phyloP scores from a whole-genome alignment of 768 basidiomycete genomes.

The Lentinula sp. region DNA sequence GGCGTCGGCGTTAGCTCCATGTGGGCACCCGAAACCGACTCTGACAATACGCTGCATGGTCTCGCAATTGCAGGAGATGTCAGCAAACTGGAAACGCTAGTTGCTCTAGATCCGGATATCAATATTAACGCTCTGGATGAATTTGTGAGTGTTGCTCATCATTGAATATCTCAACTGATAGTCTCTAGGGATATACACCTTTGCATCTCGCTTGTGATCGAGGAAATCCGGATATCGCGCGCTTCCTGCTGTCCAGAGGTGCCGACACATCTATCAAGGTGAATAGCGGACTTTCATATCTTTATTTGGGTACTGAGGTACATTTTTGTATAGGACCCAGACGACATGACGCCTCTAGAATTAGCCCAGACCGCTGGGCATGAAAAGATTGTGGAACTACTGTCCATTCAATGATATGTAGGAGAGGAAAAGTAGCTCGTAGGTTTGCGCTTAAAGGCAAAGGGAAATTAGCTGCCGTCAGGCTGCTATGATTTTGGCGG shows the following conservation, averaged over 20 bases:
- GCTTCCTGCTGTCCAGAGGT: constrained; percentile 54
- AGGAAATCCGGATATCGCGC: constrained; percentile 55
- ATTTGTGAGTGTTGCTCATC: constrained; percentile 49
- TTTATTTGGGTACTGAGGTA: constrained; percentile 2
- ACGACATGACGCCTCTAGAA: constrained; percentile 54
- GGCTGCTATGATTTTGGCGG: not conserved
- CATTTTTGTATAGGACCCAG: constrained; percentile 48
- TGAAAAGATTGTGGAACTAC: constrained; percentile 40
- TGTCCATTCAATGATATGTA: constrained; percentile 11
- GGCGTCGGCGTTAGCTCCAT: constrained; percentile 63
- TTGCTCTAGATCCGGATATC: constrained; percentile 32
- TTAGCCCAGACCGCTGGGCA: constrained; percentile 57
- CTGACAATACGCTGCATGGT: constrained; percentile 46
- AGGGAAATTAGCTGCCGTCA: too few relatives aligned
- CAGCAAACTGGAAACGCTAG: constrained; percentile 34
- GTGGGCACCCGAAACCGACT: constrained; percentile 26
- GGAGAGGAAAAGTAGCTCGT: not conserved
- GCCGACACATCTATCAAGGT: constrained; percentile 67
- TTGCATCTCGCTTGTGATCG: constrained; percentile 85
- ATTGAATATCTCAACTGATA: constrained; percentile 2
- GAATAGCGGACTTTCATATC: constrained; percentile 1
- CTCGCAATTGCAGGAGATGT: constrained; percentile 56
- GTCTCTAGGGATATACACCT: constrained; percentile 74
- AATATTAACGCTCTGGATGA: constrained; percentile 63
- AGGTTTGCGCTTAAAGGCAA: not conserved